Percentiles rank a stretch among this genome's conserved stretches.
phyloP scores from a whole-genome alignment of 2,329 filamentous ascomycete genomes.

The Mariannaea elegans region DNA sequence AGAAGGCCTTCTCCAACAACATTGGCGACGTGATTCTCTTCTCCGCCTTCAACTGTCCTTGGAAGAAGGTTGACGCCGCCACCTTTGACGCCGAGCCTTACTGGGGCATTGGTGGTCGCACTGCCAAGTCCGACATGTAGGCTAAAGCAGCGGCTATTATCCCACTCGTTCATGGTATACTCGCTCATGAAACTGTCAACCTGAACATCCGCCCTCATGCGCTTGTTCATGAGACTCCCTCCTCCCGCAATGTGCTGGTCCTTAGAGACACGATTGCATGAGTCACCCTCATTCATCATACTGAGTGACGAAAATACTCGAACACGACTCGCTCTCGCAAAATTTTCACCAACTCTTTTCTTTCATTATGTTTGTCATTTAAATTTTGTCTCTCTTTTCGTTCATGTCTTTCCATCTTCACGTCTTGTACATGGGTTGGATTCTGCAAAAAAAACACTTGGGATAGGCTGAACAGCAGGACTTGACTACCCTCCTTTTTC shows the following conservation, averaged over 20 bases:
- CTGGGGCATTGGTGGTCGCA: slow-evolving; percentile 71
- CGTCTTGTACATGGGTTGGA: background rate
- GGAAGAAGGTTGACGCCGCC: slow-evolving; percentile 72
- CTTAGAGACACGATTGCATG: background rate
- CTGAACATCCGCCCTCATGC: background rate
- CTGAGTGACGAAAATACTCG: background rate
- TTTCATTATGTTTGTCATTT: background rate
- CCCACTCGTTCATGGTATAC: background rate
- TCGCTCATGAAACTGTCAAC: background rate
- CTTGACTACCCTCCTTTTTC: background rate
- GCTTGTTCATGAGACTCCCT: background rate
- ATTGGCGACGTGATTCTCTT: slow-evolving; percentile 72
- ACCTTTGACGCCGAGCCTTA: slow-evolving; percentile 79
- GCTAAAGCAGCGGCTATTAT: background rate
- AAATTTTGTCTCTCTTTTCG: background rate
- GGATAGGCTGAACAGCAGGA: background rate
- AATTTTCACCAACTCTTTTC: background rate
- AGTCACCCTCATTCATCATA: background rate
- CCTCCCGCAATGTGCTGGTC: background rate
- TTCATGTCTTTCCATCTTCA: background rate
- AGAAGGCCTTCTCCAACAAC: slow-evolving; percentile 62
- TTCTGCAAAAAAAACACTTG: background rate
- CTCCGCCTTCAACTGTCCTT: slow-evolving; percentile 80
- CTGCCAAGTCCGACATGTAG: slow-evolving; percentile 31
- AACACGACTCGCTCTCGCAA: background rate